Conservation (phyloP, 129 eudicot species). For the Helianthus tuberosus region DNA sequence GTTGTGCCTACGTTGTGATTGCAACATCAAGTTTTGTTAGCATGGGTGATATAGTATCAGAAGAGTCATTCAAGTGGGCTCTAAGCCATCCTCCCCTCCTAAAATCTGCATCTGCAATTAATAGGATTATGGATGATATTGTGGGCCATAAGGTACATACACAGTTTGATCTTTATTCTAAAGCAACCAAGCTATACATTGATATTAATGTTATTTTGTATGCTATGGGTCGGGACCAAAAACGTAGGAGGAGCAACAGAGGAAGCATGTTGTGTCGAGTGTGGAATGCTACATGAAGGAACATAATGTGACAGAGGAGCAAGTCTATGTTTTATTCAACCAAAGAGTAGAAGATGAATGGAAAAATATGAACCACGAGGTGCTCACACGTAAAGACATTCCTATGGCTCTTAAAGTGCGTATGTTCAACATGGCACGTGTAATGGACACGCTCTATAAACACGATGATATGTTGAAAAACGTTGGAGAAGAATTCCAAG, state of each 20-base stretch:
- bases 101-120: background rate
- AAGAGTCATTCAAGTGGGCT: slow-evolving; percentile 32
- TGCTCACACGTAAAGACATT: slow-evolving; percentile 12
- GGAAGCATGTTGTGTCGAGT: slow-evolving; percentile 32
- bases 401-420: slow-evolving; percentile 14
- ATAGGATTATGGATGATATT: slow-evolving; percentile 44
- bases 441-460: slow-evolving; percentile 16
- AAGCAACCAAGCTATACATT: background rate
- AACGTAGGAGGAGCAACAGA: slow-evolving; percentile 34
- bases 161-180: background rate
- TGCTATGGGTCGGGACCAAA: background rate
- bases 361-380: slow-evolving; percentile 36
- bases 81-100: slow-evolving; percentile 3
- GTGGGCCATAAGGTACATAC: slow-evolving; percentile 33
- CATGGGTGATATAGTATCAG: slow-evolving; percentile 20
- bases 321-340: slow-evolving; percentile 21
- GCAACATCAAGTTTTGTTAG: slow-evolving; percentile 14
- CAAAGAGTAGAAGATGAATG: slow-evolving; percentile 40
- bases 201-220: no score
- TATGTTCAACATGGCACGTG: slow-evolving; percentile 33
- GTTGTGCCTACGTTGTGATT: background rate
- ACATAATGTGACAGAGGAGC: slow-evolving; percentile 24
- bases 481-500: slow-evolving; percentile 14
- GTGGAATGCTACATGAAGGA: slow-evolving; percentile 47
- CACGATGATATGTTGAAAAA: slow-evolving; percentile 36